Evolutionary conservation across 2,329 filamentous ascomycete species (phyloP), one percentile per base, ranked within the genome.

Genomic region (Aureobasidium lini): DNA sequence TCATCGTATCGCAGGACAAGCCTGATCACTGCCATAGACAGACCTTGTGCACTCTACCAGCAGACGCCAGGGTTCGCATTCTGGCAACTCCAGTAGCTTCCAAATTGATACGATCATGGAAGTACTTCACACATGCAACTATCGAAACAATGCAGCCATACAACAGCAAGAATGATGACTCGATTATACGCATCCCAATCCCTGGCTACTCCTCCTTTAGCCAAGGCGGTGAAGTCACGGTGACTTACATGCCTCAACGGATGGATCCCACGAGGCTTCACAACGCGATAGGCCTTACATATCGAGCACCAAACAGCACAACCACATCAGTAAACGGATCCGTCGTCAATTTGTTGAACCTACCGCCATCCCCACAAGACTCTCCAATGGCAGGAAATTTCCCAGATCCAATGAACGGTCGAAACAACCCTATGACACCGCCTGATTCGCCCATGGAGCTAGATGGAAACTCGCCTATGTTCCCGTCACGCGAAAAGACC

Each of bases 241-340:
- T 90, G n/a, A 77, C 85, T 1, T 84, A 84, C 69, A 79, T 90
- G 32, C 75, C 81, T 0, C 82, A 85, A 57, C 84, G 81, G 66
- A 71, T 77, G 49, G 84, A 88, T 65, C 66, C 85, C 4, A 82
- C 81, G 7, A 80, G 81, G 3, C 67, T 87, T 0, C 85, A 88
- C 67, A 82, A 83, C 60, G 86, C 85, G 10, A 80, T 90, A 63
- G 86, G 84, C 13, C 87, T 90, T 64, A 90, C 87, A 1, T 90
- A 90, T 68, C 80, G 81, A 16, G 80, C 86, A 18, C 83, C 86
- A 0, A 74, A 68, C 46, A 73, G 69, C 34, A 66, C 72, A 4
- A 67, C 75, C 18, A 74, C 69, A 39, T 64, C 68, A 13, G 66
- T 63, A 3, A 65, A 69, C 11, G 69, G 69, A 36, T 68, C 68